Conservation (phyloP, 768 basidiomycete species). For the Trametes gibbosa region DNA sequence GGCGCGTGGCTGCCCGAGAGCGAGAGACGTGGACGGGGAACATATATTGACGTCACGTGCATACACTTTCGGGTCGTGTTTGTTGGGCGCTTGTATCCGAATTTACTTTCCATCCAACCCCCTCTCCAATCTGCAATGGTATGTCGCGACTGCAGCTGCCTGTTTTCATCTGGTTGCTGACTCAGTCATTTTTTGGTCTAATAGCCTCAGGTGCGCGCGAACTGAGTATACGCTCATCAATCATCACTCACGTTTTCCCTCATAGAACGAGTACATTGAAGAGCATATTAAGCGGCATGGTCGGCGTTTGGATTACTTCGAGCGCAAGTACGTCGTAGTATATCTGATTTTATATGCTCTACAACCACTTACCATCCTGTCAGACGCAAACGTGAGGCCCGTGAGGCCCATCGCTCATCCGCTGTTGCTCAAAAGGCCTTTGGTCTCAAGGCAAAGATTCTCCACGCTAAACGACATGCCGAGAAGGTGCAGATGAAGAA, state of each 20-base stretch:
- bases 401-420: conserved; percentile 74
- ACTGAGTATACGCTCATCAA: not conserved
- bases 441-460: conserved; percentile 96
- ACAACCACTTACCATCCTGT: not conserved
- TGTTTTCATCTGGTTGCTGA: too few species aligned
- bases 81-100: not conserved
- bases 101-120: conserved; percentile 4
- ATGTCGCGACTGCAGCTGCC: conserved; percentile 6
- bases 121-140: conserved; percentile 27
- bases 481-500: conserved; percentile 99
- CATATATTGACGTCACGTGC: conserved; percentile 18
- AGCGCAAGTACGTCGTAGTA: conserved; percentile 70
- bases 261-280: conserved; percentile 98
- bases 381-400: conserved; percentile 82
- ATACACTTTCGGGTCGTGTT: not conserved
- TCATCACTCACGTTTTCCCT: not conserved
- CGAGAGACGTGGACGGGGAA: conserved; percentile 15
- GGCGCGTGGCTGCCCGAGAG: not conserved
- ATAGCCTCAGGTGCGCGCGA: conserved; percentile 62
- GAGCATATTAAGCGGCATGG: conserved; percentile 98
- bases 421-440: conserved; percentile 89
- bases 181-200: not conserved
- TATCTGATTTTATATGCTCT: not conserved
- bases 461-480: conserved; percentile 93
- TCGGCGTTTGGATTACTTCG: conserved; percentile 92